phyloP scores from a whole-genome alignment of 306 rosid species.

The Rosa lucieae region DNA sequence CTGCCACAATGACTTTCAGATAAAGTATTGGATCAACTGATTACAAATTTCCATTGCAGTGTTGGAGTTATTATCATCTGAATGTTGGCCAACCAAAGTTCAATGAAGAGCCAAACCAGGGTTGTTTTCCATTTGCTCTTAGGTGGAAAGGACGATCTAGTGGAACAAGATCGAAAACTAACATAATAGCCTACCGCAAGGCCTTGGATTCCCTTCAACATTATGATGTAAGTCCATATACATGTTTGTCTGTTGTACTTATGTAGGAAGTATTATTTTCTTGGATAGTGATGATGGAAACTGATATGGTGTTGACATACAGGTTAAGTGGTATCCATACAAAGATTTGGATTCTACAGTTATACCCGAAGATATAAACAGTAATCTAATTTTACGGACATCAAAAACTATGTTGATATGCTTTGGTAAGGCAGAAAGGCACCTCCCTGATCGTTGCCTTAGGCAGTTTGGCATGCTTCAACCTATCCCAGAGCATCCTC shows the following conservation, averaged over 20 bases:
- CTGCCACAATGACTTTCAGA: slow-evolving; percentile 9
- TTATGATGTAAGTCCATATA: slow-evolving; percentile 52
- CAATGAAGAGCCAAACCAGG: slow-evolving; percentile 54
- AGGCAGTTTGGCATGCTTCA: slow-evolving; percentile 79
- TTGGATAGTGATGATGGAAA: not conserved
- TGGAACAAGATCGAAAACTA: slow-evolving; percentile 62
- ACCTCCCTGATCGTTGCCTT: slow-evolving; percentile 73
- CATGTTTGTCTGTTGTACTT: not conserved
- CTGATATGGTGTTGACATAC: slow-evolving; percentile 29
- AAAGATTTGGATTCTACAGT: slow-evolving; percentile 50
- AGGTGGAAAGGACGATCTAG: slow-evolving; percentile 81
- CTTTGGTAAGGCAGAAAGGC: slow-evolving; percentile 76
- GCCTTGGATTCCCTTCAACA: slow-evolving; percentile 75
- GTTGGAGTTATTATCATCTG: slow-evolving; percentile 85
- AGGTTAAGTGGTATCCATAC: slow-evolving; percentile 87
- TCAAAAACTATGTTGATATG: slow-evolving; percentile 76
- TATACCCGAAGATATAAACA: slow-evolving; percentile 60
- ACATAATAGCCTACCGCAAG: slow-evolving; percentile 70
- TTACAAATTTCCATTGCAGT: slow-evolving; percentile 29
- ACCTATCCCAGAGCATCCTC: slow-evolving; percentile 60
- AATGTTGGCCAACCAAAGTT: slow-evolving; percentile 75
- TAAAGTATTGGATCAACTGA: slow-evolving; percentile 14
- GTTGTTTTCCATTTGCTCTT: slow-evolving; percentile 67
- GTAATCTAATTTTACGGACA: slow-evolving; percentile 42
- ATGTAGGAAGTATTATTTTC: not conserved